A percentile compares a stretch with the other conserved stretches of the same genome.
Evolutionary conservation across 2,329 filamentous ascomycete genomes (phyloP).

Genomic region (Talaromyces marneffei): DNA sequence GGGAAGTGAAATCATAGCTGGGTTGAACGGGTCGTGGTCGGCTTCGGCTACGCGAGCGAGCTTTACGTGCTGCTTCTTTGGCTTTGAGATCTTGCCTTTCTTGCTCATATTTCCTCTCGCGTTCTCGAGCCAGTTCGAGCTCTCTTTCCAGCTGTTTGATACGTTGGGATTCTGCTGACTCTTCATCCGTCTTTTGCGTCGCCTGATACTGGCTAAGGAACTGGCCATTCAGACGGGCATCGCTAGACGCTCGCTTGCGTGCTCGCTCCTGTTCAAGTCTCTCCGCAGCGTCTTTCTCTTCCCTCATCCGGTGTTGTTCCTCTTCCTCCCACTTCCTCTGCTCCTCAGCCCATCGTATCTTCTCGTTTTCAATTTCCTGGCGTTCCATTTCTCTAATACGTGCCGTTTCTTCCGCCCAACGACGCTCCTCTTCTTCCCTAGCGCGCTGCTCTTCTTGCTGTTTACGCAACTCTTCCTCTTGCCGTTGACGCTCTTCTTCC

Average conservation of each 20-base stretch:
- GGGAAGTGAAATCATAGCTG: constrained; percentile 53
- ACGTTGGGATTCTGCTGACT: constrained; percentile 56
- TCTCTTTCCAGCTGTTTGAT: constrained; percentile 75
- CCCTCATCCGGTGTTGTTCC: constrained; percentile 63
- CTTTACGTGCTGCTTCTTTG: constrained; percentile 21
- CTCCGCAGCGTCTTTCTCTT: constrained; percentile 68
- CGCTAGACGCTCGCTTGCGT: constrained; percentile 55
- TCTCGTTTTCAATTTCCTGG: constrained; percentile 42
- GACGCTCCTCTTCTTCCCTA: constrained; percentile 41
- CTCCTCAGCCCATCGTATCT: constrained; percentile 47
- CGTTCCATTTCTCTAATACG: constrained; percentile 48
- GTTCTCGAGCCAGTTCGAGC: constrained; percentile 60
- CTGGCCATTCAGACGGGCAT: constrained; percentile 70
- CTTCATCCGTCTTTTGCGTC: constrained; percentile 50
- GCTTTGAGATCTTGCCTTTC: constrained; percentile 50
- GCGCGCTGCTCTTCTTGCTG: constrained; percentile 41
- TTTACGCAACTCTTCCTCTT: constrained; percentile 46
- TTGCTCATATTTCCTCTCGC: constrained; percentile 58
- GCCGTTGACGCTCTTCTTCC: constrained; percentile 49
- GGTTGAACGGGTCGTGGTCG: constrained; percentile 33
- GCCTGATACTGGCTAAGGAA: constrained; percentile 82
- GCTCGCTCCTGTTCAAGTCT: constrained; percentile 61
- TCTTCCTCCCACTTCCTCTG: constrained; percentile 67
- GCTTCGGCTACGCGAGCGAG: constrained; percentile 26
- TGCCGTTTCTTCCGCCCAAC: constrained; percentile 44